phyloP scores from a whole-genome alignment of 768 basidiomycete species.

The Leccinum pellstonianum region DNA sequence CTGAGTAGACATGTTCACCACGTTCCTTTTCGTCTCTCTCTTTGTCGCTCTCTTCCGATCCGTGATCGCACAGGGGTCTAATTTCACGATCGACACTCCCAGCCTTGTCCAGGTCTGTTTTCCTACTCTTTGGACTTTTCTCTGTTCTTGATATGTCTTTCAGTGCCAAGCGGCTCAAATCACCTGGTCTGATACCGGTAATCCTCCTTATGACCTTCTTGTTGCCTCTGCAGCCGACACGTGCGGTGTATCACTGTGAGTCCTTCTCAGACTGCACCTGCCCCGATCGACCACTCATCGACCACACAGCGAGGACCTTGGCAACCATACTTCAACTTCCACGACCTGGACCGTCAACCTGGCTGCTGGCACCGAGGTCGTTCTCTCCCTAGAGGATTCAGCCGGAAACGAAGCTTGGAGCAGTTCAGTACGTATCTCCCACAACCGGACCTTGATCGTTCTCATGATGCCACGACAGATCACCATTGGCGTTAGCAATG shows the following conservation, averaged over 20 bases:
- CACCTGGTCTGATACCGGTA: constrained; percentile 46
- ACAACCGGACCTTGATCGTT: neutral
- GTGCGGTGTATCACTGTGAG: constrained; percentile 64
- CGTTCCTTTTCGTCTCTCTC: constrained; percentile 74
- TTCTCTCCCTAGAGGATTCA: constrained; percentile 54
- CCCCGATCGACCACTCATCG: constrained; percentile 5
- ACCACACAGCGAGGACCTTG: constrained; percentile 58
- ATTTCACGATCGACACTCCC: constrained; percentile 54
- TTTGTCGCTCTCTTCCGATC: constrained; percentile 52
- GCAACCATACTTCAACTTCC: constrained; percentile 46
- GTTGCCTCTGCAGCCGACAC: constrained; percentile 50
- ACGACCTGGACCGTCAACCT: constrained; percentile 43
- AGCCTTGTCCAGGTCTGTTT: constrained; percentile 48
- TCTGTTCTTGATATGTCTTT: neutral
- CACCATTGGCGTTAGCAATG: constrained; percentile 34
- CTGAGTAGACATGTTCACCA: constrained; percentile 63
- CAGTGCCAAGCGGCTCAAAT: constrained; percentile 56
- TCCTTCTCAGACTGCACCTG: neutral
- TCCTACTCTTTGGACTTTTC: neutral
- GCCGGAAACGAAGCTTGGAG: constrained; percentile 67
- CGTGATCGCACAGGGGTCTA: constrained; percentile 43
- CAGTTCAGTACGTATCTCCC: constrained; percentile 43
- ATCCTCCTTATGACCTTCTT: constrained; percentile 57
- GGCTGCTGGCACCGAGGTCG: constrained; percentile 46
- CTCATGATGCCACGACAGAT: constrained; percentile 27